Evolutionary conservation across 2,329 filamentous ascomycete genomes (phyloP).

Genomic region (Xylaria multiplex): DNA sequence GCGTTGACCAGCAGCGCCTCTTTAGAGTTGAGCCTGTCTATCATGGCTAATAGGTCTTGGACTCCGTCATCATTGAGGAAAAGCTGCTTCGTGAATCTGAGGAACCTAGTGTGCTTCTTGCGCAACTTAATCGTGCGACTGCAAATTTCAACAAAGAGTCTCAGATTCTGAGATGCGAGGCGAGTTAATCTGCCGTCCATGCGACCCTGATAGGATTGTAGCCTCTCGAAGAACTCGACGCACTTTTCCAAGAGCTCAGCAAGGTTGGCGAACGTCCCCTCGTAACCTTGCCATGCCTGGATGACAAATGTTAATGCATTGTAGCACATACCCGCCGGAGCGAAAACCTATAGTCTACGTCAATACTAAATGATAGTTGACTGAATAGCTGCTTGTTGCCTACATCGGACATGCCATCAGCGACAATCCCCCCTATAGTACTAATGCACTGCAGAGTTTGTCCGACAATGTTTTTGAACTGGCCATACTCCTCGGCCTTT

Average conservation of each 20-base stretch:
- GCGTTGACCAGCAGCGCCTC: constrained; percentile 49
- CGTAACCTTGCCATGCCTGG: constrained; percentile 50
- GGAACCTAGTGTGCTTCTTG: constrained; percentile 46
- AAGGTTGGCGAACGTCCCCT: constrained; percentile 50
- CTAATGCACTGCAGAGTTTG: constrained; percentile 50
- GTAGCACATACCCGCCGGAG: constrained; percentile 49
- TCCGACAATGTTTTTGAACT: constrained; percentile 45
- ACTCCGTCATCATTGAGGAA: constrained; percentile 52
- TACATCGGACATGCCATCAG: constrained; percentile 45
- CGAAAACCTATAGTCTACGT: constrained; percentile 46
- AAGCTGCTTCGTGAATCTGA: constrained; percentile 49
- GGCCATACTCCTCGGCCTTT: constrained; percentile 45
- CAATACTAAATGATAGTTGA: neutral
- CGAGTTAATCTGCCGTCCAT: constrained; percentile 50
- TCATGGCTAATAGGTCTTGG: constrained; percentile 47
- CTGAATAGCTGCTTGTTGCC: neutral
- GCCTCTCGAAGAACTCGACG: constrained; percentile 49
- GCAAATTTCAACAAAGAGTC: constrained; percentile 51
- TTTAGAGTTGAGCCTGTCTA: constrained; percentile 50
- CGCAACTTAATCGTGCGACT: constrained; percentile 48
- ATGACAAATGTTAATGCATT: constrained; percentile 53
- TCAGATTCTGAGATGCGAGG: constrained; percentile 50
- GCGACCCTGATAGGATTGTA: constrained; percentile 47
- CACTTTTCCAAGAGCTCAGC: constrained; percentile 49
- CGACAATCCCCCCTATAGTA: constrained; percentile 50